Evolutionary conservation across 176 grass and related monocot genomes (phyloP), one percentile per base, ranked within the genome.

Genomic region (Cocos nucifera): DNA sequence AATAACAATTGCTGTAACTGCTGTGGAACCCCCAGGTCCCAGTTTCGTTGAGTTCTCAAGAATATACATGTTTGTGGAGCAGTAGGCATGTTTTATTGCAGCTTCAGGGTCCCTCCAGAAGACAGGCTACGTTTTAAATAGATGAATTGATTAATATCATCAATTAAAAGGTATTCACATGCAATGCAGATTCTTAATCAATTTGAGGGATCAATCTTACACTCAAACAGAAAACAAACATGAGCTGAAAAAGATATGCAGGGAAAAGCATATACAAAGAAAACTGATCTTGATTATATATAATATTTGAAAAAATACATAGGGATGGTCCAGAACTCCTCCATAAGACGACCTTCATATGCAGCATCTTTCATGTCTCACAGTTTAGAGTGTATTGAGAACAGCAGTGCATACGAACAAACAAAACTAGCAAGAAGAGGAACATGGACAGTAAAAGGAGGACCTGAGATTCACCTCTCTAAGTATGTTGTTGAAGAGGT

Each of bases 401-500:
- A 44, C 9, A 9, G 14, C 14, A 12, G 2, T 44, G 35, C 35
- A 44, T 44, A 44, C 12, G 10, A 44, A 44, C 35, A 44, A 44
- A 44, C n/a, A 65, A 67, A 18, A 21, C 3, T 58, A 52, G 57
- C 78, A 15, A n/a, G 19, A 39, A 61, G 49, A 39, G 23, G 53
- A 64, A 8, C 62, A n/a, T 48, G 64, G 15, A 21, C 32, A 73
- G 28, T 69, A 19, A 61, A 56, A 4, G 30, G 15, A 65, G 67
- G 61, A 17, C 10, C 19, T 61, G 51, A 17, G 51, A 49, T 58
- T 61, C 80, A 86, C 93, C 82, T 98, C 84, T 64, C 59, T 79
- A 7, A 97, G 62, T 78, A 97, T 91, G 72, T 97, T 97, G 58
- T 71, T 72, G 51, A 97, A 90, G 68, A 97, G 93, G 75, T 98